These are phyloP conservation scores for Pinus taeda DNA, from an alignment of 75 land plant genomes.

Conservation along the genomic window DNA sequence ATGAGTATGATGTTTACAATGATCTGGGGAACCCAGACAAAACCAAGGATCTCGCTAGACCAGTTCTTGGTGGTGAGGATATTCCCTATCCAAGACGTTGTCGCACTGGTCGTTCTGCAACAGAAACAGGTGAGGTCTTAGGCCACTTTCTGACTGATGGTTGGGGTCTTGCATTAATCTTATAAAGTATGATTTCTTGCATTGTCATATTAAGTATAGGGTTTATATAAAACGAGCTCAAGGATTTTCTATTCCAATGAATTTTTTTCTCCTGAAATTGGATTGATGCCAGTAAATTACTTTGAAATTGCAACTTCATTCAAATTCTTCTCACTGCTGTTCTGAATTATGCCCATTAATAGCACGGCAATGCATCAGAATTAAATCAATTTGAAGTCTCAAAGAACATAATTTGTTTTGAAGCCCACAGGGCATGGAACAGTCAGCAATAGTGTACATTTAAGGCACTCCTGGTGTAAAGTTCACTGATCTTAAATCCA, in stretches of 20 bases:
- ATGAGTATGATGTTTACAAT: conserved; percentile 89
- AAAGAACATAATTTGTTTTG: not conserved
- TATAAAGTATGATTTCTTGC: not conserved
- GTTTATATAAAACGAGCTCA: not conserved
- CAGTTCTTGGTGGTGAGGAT: conserved; percentile 64
- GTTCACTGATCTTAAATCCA: too few species aligned
- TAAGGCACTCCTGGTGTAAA: too few species aligned
- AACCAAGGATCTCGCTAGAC: conserved; percentile 44
- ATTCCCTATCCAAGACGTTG: conserved; percentile 80
- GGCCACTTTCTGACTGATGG: not conserved
- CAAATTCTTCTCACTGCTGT: not conserved
- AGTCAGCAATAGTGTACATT: too few species aligned
- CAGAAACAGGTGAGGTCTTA: conserved; percentile 43
- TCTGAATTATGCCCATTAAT: not conserved
- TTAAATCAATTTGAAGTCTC: not conserved
- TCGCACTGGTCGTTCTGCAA: conserved; percentile 74
- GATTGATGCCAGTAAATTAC: not conserved
- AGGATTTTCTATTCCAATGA: not conserved
- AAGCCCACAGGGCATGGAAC: too few species aligned
- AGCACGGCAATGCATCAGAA: not conserved
- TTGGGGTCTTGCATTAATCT: not conserved
- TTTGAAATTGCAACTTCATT: not conserved
- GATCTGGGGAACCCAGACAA: conserved; percentile 88
- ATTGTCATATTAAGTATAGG: not conserved
- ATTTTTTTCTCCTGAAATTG: not conserved